Evolutionary conservation across 352 stramenopile genomes (phyloP), one percentile per base, ranked within the genome.

Genomic region (Phytophthora tubulina): DNA sequence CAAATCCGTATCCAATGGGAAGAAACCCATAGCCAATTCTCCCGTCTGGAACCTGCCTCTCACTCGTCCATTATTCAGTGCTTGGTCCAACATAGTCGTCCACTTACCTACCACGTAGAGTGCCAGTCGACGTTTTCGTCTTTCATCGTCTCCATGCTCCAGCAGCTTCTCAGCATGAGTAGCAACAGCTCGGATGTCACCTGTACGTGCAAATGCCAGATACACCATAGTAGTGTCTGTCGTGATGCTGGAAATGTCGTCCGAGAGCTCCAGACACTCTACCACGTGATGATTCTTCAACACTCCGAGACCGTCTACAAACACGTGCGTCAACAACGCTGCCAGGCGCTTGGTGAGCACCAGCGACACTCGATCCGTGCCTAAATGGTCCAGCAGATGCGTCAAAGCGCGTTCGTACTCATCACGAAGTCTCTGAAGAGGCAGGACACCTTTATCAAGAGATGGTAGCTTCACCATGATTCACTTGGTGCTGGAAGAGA

Each of bases 281-380:
- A 76, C 67, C 11, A 88, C 72, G 49, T 75, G 61, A 52, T 70
- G 54, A 15, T 44, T 61, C 56, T 80, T 78, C 38, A 85, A 70
- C 3, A 87, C 55, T 2, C 74, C 63, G 3, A 86, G 66, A 10
- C 83, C 85, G 39, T 79, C 59, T 4, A 86, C 72, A 35, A 91
- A 85, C 44, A 93, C 76, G 55, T 92, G 82, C 31, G 83, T 85
- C 36, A 93, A 72, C 50, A 93, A 71, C 59, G 80, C 76, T 31
- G 80, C 81, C 30, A 93, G 51, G 3, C 85, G 80, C 38, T 81
- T 84, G 17, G 81, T 73, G 44, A 91, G 71, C 71, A 93, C 83
- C 32, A 91, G 71, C 33, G 81, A 82, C 59, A 88, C 75, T 36
- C 73, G 72, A 51, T 76, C 62, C 2, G 75, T 70, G 30, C 75